Base-by-base conservation (phyloP, 306 rosid genomes). In the Quercus glauca region DNA sequence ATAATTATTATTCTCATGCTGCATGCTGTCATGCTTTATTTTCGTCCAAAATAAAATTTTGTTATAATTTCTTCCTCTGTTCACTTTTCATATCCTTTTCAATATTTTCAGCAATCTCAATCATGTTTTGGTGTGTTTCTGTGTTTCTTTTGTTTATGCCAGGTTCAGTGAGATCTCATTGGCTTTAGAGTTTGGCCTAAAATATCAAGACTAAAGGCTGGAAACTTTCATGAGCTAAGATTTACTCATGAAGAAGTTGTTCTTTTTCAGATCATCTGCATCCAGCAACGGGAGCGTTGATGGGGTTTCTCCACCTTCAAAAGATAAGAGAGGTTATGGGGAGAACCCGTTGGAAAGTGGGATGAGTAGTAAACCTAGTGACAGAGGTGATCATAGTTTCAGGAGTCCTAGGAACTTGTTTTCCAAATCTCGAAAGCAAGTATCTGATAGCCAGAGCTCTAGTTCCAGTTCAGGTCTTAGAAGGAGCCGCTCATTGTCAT, bases 401-500 rank as follows among this genome's bases (percentile, higher is more conserved):
- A 87, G 76, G 26, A 86, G 87, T 63, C 73, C 91, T 26, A 88
- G 71, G 65, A 83, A 88, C 56, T 80, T 79, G 69, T 83, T 83
- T 78, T 86, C 92, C 55, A 91, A 86, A 82, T 87, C 97, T 18
- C 84, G 84, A 74, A 92, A 86, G 86, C 85, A 86, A 81, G 84
- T 56, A 76, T 60, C 86, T 28, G 85, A 87, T 78, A 65, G 35
- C 68, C 91, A 89, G 83, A 83, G 87, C 72, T 85, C 91, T 69
- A 71, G 78, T 71, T 75, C 76, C 17, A 82, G 80, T 73, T 92
- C 98, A 71, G 82, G 75, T 57, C 96, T 95, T 79, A 86, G 91
- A 85, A 91, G 97, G 88, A 90, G 98, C 83, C 89, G 92, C 76
- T 95, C 99, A n/a, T 58, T 90, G 75, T 93, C 99, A 31, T 90